These are phyloP conservation scores for Naganishia cerealis DNA, from an alignment of 1,284 basidiomycete genomes.

Conservation along the genomic window DNA sequence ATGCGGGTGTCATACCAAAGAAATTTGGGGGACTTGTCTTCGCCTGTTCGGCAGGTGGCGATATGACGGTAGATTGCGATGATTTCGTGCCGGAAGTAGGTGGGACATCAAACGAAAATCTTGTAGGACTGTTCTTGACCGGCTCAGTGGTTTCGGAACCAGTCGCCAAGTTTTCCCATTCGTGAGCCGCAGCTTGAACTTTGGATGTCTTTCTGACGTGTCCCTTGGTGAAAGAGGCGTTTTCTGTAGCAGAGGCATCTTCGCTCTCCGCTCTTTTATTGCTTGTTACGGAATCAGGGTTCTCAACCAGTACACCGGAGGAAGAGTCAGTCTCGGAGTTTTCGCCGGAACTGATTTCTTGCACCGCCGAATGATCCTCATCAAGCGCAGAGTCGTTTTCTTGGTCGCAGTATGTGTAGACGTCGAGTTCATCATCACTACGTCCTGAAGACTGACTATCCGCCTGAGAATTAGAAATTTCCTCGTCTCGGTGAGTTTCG, in stretches of 20 bases:
- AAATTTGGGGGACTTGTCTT: slow-evolving; percentile 1
- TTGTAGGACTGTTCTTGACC: slow-evolving; percentile 24
- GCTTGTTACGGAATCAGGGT: background rate
- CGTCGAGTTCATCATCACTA: slow-evolving; percentile 15
- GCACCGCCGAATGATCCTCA: background rate
- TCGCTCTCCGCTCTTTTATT: background rate
- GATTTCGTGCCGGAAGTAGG: background rate
- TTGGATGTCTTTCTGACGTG: slow-evolving; percentile 20
- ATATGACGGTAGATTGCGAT: too few relatives aligned
- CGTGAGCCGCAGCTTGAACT: slow-evolving; percentile 26
- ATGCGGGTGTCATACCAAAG: slow-evolving; percentile 3
- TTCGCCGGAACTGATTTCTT: slow-evolving; percentile 4
- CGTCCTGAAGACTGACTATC: background rate
- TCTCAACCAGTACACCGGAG: slow-evolving; percentile 14
- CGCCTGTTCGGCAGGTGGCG: background rate
- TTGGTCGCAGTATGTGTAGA: slow-evolving; percentile 11
- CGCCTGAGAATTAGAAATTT: background rate
- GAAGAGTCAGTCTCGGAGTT: slow-evolving; percentile 9
- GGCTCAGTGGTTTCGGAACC: slow-evolving; percentile 10
- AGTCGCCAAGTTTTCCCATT: slow-evolving; percentile 26
- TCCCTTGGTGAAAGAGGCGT: slow-evolving; percentile 5
- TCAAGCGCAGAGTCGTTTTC: slow-evolving; percentile 6
- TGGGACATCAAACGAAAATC: slow-evolving; percentile 17
- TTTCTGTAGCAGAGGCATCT: background rate
- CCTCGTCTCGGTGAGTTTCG: background rate